Evolutionary conservation across 345 rosid genomes (phyloP), one percentile per base, ranked within the genome.

Genomic region (Aethionema arabicum): DNA sequence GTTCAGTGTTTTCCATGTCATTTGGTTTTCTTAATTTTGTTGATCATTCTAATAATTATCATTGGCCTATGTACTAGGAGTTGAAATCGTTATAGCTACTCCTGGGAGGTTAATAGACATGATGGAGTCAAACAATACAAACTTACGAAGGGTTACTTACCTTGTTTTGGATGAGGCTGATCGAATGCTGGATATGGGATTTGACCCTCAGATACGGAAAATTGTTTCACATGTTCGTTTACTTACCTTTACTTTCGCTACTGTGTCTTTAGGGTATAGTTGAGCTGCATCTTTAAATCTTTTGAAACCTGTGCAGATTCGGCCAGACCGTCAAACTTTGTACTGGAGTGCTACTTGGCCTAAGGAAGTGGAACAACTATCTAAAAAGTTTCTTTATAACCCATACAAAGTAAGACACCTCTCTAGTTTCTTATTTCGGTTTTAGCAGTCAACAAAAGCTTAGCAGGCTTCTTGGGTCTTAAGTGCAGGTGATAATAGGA

Each of bases 331-430:
- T 53, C 97, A 95, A 78, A 95, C 99, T 54, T 72, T 95, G 73
- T 95, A 95, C 67, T 90, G 97, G 99, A 95, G 99, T 82, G 99
- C 99, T 39, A 95, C 99, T 47, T 95, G 97, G 99, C 99, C 99
- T 6, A 95, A 90, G 78, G 99, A 95, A 70, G 99, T 95, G 53
- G 97, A 95, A 72, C 96, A 80, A 32, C 76, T 95, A 60, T 81
- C 99, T 7, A 83, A 74, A 65, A 81, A 95, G 69, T 95, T 82
- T 76, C 97, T 95, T 56, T 84, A 95, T 83, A 95, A 87, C 51
- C 83, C 99, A 29, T 95, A 95, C 83, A 90, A 95, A 84, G 97
- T 95, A 80, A 83, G 81, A 42, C 57, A 33, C 48, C 16, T 62
- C 45, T 33, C 31, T 32, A 14, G 15, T 39, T 47, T 14, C 41